These are phyloP conservation scores for Camptophora hylomeconis DNA, from an alignment of 2,329 filamentous ascomycete species.

Conservation along the genomic window DNA sequence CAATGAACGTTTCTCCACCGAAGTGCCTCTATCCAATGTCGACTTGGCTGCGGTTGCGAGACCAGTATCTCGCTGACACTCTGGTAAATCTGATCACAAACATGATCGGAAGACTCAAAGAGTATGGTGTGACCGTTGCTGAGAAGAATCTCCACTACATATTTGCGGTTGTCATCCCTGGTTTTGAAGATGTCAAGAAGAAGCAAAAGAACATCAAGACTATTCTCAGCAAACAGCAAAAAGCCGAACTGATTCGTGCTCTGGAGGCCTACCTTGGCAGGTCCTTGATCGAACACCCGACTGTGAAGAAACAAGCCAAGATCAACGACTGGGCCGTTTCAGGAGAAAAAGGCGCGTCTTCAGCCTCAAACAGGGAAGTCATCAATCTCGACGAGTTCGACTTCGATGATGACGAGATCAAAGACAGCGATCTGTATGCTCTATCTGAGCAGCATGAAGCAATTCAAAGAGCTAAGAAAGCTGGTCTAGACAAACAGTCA, in stretches of 20 bases:
- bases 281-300: too few relatives aligned
- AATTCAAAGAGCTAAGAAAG: slow-evolving; percentile 15
- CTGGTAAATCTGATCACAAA: slow-evolving; percentile 74
- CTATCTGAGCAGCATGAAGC: slow-evolving; percentile 1
- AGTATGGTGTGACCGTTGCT: slow-evolving; percentile 8
- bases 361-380: slow-evolving; percentile 19
- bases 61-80: slow-evolving; percentile 70
- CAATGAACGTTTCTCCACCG: slow-evolving; percentile 37
- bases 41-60: slow-evolving; percentile 81
- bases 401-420: slow-evolving; percentile 25
- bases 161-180: slow-evolving; percentile 35
- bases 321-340: slow-evolving; percentile 24
- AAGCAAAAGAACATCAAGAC: slow-evolving; percentile 50
- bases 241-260: slow-evolving; percentile 61
- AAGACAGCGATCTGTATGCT: slow-evolving; percentile 20
- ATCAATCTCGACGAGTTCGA: slow-evolving; percentile 22
- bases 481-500: slow-evolving; percentile 12
- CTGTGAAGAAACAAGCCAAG: slow-evolving; percentile 27
- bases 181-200: too few relatives aligned
- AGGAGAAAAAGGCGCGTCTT: slow-evolving; percentile 16
- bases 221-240: slow-evolving; percentile 69
- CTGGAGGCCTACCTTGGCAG: slow-evolving; percentile 41
- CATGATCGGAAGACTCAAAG: slow-evolving; percentile 63
- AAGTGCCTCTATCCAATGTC: slow-evolving; percentile 55
- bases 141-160: slow-evolving; percentile 55